A percentile compares a stretch with the other conserved stretches of the same genome.
Conservation (phyloP, 139 green algal species). For the Auxenochlorella pyrenoidosa region DNA sequence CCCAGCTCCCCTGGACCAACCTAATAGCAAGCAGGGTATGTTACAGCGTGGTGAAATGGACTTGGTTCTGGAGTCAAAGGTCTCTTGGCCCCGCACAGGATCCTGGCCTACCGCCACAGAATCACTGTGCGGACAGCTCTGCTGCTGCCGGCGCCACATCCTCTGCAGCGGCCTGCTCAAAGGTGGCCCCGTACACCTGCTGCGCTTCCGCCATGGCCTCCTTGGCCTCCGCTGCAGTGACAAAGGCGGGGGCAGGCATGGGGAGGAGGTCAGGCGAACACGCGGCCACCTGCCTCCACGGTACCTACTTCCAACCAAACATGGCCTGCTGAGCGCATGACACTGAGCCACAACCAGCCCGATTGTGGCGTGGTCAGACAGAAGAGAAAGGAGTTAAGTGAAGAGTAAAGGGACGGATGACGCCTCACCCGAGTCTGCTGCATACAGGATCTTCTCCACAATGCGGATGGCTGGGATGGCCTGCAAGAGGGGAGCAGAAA, state of each 20-base stretch:
- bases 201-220: constrained; percentile 51
- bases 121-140: neutral
- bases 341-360: neutral
- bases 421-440: constrained; percentile 73
- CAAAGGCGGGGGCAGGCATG: neutral
- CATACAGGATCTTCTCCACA: constrained; percentile 88
- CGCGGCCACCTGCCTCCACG: no score
- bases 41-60: neutral
- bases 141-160: neutral
- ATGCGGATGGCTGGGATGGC: constrained; percentile 49
- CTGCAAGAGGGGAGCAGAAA: neutral
- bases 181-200: neutral
- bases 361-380: neutral
- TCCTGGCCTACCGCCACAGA: no score
- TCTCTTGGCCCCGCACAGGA: no score
- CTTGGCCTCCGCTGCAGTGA: constrained; percentile 48
- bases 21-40: neutral
- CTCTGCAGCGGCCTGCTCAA: constrained; percentile 17
- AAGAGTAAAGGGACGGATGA: neutral
- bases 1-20: neutral
- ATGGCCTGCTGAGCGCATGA: neutral
- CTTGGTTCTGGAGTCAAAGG: neutral
- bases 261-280: neutral
- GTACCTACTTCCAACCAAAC: no score
- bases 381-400: no score